Evolutionary conservation across 441 rosid genomes (phyloP), one percentile per base, ranked within the genome.

Genomic region (Arabidopsis lyrata): DNA sequence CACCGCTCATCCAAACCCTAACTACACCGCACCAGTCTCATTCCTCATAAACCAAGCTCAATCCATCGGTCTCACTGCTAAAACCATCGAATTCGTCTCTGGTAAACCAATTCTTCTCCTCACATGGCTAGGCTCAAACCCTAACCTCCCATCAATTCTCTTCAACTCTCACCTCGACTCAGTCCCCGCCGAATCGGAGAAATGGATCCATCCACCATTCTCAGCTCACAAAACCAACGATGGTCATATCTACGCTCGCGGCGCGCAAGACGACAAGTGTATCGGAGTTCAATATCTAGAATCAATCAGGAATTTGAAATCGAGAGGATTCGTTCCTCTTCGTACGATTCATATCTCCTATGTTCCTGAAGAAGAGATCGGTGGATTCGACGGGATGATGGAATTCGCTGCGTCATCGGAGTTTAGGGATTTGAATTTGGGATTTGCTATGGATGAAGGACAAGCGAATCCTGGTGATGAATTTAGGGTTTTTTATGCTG

Each of bases 161-260:
- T 77, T 94, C 80, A 91, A 91, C 81, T 91, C 98, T 71, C 97
- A 94, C 68, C 90, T 94, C 77, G 98, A 94, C 56, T 94, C 98
- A 48, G 97, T 94, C 75, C 95, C 96, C 2, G 90, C 85, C 5
- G 98, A 94, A 66, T 84, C 89, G 15, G 71, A 85, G 35, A 90
- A 88, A 65, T 91, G 97, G 99, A 14, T 59, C 15, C 85, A 91
- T 70, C 90, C 89, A 7, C 97, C 96, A 7, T 90, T 94, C 93
- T 75, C 97, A 22, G 97, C 95, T 70, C 67, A 77, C 73, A 82
- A 77, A 44, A 69, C 88, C 22, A 34, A 63, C 13, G 83, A 81
- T 16, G 97, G 99, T 0, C 68, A 63, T 44, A 94, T 91, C 71
- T 91, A 78, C 20, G 91, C 95, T 44, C 93, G 97, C 6, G 97